These are phyloP conservation scores for Lichtheimia ramosa DNA, from an alignment of 371 early-diverging fungal species.

Conservation along the genomic window DNA sequence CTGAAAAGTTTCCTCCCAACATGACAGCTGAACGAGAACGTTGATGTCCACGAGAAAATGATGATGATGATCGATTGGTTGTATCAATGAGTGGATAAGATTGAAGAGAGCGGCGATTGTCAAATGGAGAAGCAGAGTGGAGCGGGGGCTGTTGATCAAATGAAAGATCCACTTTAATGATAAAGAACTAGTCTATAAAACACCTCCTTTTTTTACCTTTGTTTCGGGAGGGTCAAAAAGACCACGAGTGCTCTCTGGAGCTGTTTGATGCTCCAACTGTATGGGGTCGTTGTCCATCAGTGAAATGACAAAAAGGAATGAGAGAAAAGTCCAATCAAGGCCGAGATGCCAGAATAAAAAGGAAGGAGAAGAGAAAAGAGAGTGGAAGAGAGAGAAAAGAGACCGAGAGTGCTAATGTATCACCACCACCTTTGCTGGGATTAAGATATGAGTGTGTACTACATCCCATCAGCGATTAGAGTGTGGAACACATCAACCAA, in stretches of 20 bases:
- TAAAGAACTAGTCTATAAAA: too few species aligned
- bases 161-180: too few species aligned
- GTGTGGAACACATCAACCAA: neutral
- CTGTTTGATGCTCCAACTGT: conserved; percentile 43
- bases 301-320: conserved; percentile 15
- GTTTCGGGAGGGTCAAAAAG: conserved; percentile 39
- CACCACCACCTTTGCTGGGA: neutral
- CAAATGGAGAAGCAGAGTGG: neutral
- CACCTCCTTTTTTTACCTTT: neutral
- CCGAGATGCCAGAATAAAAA: conserved; percentile 13
- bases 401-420: conserved; percentile 1
- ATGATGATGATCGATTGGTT: conserved; percentile 10
- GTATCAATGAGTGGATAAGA: conserved; percentile 9
- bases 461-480: too few species aligned
- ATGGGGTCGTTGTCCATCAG: conserved; percentile 25
- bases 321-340: neutral
- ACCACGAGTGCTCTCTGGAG: conserved; percentile 51
- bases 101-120: conserved; percentile 16
- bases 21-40: conserved; percentile 48
- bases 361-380: conserved; percentile 2
- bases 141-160: neutral
- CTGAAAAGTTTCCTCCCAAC: conserved; percentile 26
- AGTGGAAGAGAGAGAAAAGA: neutral
- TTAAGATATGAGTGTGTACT: neutral
- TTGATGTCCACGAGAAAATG: conserved; percentile 30